Evolutionary conservation across 2,329 filamentous ascomycete genomes (phyloP).

Genomic region (Aulographum hederae): DNA sequence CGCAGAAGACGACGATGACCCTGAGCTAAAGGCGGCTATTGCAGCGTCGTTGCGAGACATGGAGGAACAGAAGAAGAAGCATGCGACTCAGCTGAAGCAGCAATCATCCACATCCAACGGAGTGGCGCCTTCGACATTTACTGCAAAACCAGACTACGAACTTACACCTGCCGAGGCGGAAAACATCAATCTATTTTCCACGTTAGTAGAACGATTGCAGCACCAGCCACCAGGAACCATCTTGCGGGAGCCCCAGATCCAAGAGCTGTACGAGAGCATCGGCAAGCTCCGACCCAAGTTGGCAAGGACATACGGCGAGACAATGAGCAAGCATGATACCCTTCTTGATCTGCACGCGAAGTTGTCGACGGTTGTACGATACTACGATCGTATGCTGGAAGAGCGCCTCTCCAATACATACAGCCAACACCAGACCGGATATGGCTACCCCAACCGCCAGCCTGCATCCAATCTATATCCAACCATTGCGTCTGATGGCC

Average conservation of each 20-base stretch:
- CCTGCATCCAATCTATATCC: slow-evolving; percentile 4
- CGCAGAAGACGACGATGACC: slow-evolving; percentile 81
- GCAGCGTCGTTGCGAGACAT: slow-evolving; percentile 89
- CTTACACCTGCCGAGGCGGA: slow-evolving; percentile 85
- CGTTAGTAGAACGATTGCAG: slow-evolving; percentile 81
- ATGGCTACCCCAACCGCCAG: slow-evolving; percentile 13
- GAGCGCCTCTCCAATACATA: slow-evolving; percentile 88
- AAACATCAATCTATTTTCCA: slow-evolving; percentile 92
- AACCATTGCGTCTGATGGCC: slow-evolving; percentile 38
- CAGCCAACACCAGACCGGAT: slow-evolving; percentile 45
- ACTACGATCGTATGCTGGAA: slow-evolving; percentile 96
- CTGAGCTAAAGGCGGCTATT: slow-evolving; percentile 85
- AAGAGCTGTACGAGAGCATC: slow-evolving; percentile 95
- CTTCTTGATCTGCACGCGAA: slow-evolving; percentile 89
- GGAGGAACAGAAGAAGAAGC: slow-evolving; percentile 92
- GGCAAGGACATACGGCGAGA: slow-evolving; percentile 89
- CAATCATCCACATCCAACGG: slow-evolving; percentile 42
- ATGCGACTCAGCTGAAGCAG: slow-evolving; percentile 67
- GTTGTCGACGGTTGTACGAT: slow-evolving; percentile 84
- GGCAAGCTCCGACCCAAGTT: slow-evolving; percentile 84
- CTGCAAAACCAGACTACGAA: slow-evolving; percentile 83
- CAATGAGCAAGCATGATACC: slow-evolving; percentile 98
- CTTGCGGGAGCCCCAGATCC: slow-evolving; percentile 89
- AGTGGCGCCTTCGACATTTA: slow-evolving; percentile 17
- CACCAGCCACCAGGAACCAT: slow-evolving; percentile 93